A percentile compares a stretch with the other conserved stretches of the same genome.
phyloP scores from a whole-genome alignment of 305 asterid genomes.

The Fraxinus greggii region DNA sequence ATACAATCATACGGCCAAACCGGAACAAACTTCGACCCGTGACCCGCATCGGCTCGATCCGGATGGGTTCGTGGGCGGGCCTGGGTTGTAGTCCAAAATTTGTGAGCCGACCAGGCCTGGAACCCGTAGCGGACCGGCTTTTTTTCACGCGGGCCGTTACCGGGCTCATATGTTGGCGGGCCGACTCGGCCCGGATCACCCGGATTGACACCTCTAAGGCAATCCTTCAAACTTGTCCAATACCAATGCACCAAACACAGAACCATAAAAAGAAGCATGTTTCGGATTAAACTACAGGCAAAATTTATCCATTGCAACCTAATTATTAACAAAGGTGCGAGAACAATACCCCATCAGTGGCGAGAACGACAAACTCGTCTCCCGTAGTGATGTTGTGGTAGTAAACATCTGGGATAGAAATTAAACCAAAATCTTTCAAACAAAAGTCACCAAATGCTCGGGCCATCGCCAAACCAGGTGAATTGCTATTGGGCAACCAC shows the following conservation, averaged over 20 bases:
- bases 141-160: no score
- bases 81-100: no score
- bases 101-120: no score
- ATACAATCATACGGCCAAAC: no score
- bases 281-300: not conserved
- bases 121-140: no score
- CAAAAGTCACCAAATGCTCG: conserved; percentile 40
- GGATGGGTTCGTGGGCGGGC: no score
- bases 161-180: no score
- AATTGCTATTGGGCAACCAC: conserved; percentile 33
- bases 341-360: conserved; percentile 34
- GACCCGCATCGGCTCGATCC: no score
- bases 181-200: no score
- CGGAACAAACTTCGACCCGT: no score
- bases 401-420: conserved; percentile 32
- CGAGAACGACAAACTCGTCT: conserved; percentile 32
- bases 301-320: not conserved
- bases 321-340: not conserved
- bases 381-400: conserved; percentile 20
- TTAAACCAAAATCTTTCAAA: conserved; percentile 36
- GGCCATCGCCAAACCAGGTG: conserved; percentile 41
- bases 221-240: not conserved
- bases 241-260: not conserved
- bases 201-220: no score
- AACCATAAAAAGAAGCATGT: not conserved